Conservation (phyloP, 2,329 filamentous ascomycete species). For the Myriosclerotinia scirpicola region DNA sequence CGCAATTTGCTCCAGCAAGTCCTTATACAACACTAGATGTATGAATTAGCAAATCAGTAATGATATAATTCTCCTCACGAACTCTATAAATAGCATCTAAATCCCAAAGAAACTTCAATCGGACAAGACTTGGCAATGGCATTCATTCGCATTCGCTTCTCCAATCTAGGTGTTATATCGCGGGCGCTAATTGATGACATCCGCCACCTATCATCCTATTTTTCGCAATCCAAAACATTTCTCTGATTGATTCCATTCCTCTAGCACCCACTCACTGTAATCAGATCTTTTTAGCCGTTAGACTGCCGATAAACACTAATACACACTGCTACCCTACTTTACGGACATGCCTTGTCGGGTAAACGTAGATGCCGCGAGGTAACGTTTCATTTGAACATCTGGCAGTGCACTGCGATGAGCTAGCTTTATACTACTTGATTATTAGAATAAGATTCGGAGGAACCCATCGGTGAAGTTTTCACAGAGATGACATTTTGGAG, state of each 20-base stretch:
- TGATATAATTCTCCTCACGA: not conserved
- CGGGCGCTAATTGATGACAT: conserved; percentile 23
- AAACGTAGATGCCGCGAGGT: conserved; percentile 7
- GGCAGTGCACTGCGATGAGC: not conserved
- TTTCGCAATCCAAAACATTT: conserved; percentile 3
- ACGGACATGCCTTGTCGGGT: not conserved
- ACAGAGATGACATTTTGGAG: not conserved
- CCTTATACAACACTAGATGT: not conserved
- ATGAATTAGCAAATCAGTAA: not conserved
- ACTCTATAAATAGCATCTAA: conserved; percentile 13
- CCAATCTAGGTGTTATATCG: not conserved
- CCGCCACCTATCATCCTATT: conserved; percentile 7
- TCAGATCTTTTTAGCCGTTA: not conserved
- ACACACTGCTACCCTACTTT: too few relatives aligned
- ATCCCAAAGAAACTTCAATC: not conserved
- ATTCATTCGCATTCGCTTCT: not conserved
- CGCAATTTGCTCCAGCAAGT: not conserved
- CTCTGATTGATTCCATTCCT: conserved; percentile 14
- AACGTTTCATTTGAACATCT: conserved; percentile 17
- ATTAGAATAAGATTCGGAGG: conserved; percentile 3
- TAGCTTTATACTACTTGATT: not conserved
- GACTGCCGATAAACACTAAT: not conserved
- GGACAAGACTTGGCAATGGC: not conserved
- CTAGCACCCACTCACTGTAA: conserved; percentile 2
- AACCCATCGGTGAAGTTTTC: not conserved